Conservation (phyloP, 805 yeast genomes). For the Debaryomyces castellii region DNA sequence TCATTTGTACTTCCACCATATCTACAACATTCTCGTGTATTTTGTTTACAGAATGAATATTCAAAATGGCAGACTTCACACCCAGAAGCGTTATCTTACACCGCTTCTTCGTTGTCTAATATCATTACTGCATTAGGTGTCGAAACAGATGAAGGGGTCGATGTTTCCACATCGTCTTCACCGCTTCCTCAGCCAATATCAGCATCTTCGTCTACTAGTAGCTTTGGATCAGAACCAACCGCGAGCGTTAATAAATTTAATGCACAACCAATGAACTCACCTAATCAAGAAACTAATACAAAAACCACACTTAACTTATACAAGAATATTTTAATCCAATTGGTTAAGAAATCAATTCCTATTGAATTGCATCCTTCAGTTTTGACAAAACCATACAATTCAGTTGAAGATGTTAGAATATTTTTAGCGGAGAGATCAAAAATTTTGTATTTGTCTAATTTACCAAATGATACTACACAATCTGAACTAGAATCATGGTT, state of each 20-base stretch:
- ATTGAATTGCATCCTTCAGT: conserved; percentile 54
- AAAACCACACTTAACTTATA: conserved; percentile 46
- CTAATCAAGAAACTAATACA: conserved; percentile 37
- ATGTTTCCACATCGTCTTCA: conserved; percentile 7
- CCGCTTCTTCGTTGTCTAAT: conserved; percentile 35
- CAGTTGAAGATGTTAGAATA: conserved; percentile 65
- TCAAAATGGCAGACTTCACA: conserved; percentile 63
- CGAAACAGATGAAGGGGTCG: conserved; percentile 18
- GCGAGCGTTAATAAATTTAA: conserved; percentile 1
- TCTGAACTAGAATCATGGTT: conserved; percentile 90
- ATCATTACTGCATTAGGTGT: conserved; percentile 50
- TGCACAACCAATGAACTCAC: background rate
- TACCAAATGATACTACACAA: conserved; percentile 86
- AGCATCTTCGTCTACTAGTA: conserved; percentile 7
- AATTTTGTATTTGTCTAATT: conserved; percentile 75
- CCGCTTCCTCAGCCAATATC: conserved; percentile 5
- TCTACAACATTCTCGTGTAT: conserved; percentile 71
- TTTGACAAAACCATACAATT: conserved; percentile 72
- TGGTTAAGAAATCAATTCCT: conserved; percentile 48
- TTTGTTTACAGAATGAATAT: conserved; percentile 75
- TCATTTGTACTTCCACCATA: conserved; percentile 69
- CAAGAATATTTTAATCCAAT: conserved; percentile 43
- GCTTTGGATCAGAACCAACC: conserved; percentile 3
- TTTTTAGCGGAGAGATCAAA: conserved; percentile 73
- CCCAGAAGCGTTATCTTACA: conserved; percentile 47